Percentiles rank a stretch among this genome's conserved stretches.
Evolutionary conservation across 352 stramenopile species (phyloP).

Genomic region (Globisporangium solare): DNA sequence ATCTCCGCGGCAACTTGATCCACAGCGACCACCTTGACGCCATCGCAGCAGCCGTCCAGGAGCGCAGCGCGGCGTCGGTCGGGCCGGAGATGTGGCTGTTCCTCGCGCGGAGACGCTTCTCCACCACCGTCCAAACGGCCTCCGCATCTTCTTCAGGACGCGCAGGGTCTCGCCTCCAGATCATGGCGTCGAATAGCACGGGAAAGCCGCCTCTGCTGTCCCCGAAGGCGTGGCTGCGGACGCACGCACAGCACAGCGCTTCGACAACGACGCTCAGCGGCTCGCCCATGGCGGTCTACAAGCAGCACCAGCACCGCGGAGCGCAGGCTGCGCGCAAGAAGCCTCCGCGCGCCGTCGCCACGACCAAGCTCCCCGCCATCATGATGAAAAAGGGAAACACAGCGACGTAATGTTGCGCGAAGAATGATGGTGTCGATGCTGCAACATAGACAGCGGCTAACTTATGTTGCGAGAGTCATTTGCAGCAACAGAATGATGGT

Average conservation of each 20-base stretch:
- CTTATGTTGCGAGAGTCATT: too few relatives aligned
- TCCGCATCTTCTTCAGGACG: background rate
- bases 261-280: slow-evolving; percentile 7
- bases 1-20: slow-evolving; percentile 58
- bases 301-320: slow-evolving; percentile 4
- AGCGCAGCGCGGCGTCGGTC: slow-evolving; percentile 20
- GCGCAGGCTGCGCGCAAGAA: slow-evolving; percentile 1
- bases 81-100: slow-evolving; percentile 45
- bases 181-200: background rate
- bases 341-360: background rate
- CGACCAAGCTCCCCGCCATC: slow-evolving; percentile 13
- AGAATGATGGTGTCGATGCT: too few relatives aligned
- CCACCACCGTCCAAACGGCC: background rate
- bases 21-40: slow-evolving; percentile 29
- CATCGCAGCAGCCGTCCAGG: slow-evolving; percentile 20
- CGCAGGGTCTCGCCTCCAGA: slow-evolving; percentile 2
- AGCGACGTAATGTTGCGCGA: too few relatives aligned
- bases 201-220: slow-evolving; percentile 14
- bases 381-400: background rate
- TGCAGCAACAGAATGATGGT: too few relatives aligned
- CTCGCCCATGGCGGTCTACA: slow-evolving; percentile 16
- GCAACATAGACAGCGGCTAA: background rate
- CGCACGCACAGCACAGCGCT: background rate
- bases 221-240: slow-evolving; percentile 47
- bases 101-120: slow-evolving; percentile 38